phyloP scores from a whole-genome alignment of 2,329 filamentous ascomycete species.

The Chalaropsis ovoidea region DNA sequence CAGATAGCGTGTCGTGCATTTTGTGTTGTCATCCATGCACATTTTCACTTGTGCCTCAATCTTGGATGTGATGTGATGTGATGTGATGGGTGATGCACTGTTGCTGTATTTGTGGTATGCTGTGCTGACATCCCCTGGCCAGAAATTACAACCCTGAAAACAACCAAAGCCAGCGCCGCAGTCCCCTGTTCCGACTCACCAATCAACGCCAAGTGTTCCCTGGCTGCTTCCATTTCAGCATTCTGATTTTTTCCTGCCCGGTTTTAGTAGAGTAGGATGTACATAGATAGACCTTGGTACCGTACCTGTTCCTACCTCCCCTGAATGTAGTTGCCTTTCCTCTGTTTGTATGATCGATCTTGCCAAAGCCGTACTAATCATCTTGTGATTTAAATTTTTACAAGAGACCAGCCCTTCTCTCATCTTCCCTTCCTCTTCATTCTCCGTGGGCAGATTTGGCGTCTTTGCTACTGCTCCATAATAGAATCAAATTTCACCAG shows the following conservation, averaged over 20 bases:
- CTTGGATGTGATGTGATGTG: slow-evolving; percentile 3
- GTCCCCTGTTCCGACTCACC: neutral
- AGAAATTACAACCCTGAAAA: slow-evolving; percentile 4
- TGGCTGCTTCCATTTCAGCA: neutral
- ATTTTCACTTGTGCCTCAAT: neutral
- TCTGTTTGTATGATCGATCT: neutral
- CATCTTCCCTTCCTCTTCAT: neutral
- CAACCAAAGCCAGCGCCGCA: neutral
- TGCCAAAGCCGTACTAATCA: neutral
- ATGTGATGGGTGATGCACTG: neutral
- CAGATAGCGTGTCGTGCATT: too few relatives aligned
- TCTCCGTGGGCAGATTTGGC: neutral
- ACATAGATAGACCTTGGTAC: neutral
- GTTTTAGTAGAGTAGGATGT: neutral
- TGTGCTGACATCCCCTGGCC: neutral
- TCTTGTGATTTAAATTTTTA: neutral
- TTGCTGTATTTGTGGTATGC: neutral
- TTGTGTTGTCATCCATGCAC: neutral
- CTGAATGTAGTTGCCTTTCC: neutral
- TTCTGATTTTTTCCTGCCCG: neutral
- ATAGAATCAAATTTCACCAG: neutral
- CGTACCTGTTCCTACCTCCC: slow-evolving; percentile 16
- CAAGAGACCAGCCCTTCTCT: neutral
- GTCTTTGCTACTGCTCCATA: neutral
- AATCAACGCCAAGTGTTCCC: neutral